Conservation (phyloP, 164 flowering plant genomes). For the Aristolochia contorta region DNA sequence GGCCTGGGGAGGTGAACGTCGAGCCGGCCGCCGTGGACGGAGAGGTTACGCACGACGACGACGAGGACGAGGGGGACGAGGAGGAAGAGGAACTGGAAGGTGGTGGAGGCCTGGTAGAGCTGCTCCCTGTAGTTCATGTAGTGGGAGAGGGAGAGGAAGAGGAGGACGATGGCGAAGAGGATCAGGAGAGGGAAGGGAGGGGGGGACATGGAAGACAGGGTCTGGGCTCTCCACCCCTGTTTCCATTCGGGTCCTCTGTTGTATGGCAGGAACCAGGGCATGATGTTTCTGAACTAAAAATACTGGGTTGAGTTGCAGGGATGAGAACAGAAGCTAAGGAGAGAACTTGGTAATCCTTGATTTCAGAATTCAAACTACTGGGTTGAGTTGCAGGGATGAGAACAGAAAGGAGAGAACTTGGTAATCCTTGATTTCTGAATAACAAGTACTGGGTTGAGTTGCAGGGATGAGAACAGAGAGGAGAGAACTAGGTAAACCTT, state of each 20-base stretch:
- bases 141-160: slow-evolving; percentile 44
- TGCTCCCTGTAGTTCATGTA: slow-evolving; percentile 28
- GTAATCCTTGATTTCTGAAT: too few relatives aligned
- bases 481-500: too few relatives aligned
- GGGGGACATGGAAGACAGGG: slow-evolving; percentile 32
- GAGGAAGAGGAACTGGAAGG: slow-evolving; percentile 34
- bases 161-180: slow-evolving; percentile 41
- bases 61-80: slow-evolving; percentile 37
- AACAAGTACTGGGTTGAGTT: too few relatives aligned
- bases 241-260: slow-evolving; percentile 62
- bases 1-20: slow-evolving; percentile 8
- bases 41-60: slow-evolving; percentile 18
- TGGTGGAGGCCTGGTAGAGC: slow-evolving; percentile 14
- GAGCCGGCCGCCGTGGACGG: slow-evolving; percentile 12
- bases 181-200: slow-evolving; percentile 51
- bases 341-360: too few relatives aligned
- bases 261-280: slow-evolving; percentile 25
- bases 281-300: too few relatives aligned
- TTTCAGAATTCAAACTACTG: too few relatives aligned
- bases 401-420: too few relatives aligned
- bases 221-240: slow-evolving; percentile 44
- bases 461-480: too few relatives aligned
- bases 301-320: too few relatives aligned
- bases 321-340: too few relatives aligned
- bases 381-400: too few relatives aligned